Evolutionary conservation across 116 monocot genomes (phyloP).

Genomic region (Phalaenopsis hybrid): DNA sequence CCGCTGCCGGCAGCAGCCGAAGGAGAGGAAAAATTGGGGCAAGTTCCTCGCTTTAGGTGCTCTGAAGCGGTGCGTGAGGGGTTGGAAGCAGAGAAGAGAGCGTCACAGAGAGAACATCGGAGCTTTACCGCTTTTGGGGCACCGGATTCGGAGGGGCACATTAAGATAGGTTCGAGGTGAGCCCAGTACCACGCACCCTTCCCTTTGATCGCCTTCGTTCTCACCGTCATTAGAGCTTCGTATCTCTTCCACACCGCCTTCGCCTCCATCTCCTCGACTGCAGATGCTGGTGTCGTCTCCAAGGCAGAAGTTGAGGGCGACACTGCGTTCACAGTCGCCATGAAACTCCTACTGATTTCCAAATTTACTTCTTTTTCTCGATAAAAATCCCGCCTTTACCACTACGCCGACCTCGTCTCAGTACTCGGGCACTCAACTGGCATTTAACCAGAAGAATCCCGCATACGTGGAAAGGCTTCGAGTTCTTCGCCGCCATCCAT

Average conservation of each 20-base stretch:
- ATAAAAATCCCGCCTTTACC: neutral
- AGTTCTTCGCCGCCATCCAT: neutral
- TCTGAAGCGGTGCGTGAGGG: conserved; percentile 97
- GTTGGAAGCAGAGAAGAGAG: conserved; percentile 95
- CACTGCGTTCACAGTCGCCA: conserved; percentile 1
- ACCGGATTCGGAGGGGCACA: conserved; percentile 51
- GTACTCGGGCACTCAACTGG: neutral
- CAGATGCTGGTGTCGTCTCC: conserved; percentile 3
- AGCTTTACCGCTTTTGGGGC: conserved; percentile 86
- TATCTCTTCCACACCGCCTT: conserved; percentile 57
- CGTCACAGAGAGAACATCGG: conserved; percentile 77
- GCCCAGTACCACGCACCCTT: conserved; percentile 96
- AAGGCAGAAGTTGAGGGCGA: neutral
- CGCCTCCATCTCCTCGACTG: conserved; percentile 44
- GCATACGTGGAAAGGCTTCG: neutral
- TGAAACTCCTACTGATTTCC: neutral
- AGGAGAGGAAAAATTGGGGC: conserved; percentile 74
- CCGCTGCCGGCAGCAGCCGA: conserved; percentile 14
- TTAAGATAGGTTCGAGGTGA: conserved; percentile 68
- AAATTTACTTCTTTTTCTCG: neutral
- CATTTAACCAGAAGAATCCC: neutral
- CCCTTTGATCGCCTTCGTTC: conserved; percentile 73
- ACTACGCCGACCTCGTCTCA: neutral
- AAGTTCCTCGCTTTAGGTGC: conserved; percentile 96
- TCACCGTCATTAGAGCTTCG: conserved; percentile 56